phyloP scores from a whole-genome alignment of 176 grass and related monocot species.

The Aegilops longissima region DNA sequence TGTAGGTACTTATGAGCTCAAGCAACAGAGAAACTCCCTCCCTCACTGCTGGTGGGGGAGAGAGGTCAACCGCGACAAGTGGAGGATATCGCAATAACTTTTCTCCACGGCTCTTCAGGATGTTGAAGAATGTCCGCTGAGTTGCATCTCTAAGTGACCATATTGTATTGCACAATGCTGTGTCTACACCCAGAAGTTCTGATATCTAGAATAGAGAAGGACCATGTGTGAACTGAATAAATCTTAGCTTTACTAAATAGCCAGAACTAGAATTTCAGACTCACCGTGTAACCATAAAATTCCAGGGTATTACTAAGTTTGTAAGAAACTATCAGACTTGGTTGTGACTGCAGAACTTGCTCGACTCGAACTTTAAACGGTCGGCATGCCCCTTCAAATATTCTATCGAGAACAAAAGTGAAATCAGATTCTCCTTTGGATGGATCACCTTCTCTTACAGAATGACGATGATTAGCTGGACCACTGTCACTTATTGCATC shows the following conservation, averaged over 20 bases:
- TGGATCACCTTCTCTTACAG: conserved; percentile 57
- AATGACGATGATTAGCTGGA: conserved; percentile 49
- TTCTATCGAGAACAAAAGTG: conserved; percentile 90
- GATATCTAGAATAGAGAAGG: conserved; percentile 72
- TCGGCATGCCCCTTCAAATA: conserved; percentile 98
- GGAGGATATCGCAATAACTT: conserved; percentile 87
- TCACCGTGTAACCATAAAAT: conserved; percentile 89
- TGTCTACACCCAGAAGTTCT: conserved; percentile 80
- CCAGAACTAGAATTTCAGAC: conserved; percentile 33
- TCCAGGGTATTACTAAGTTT: conserved; percentile 95
- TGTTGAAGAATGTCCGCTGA: conserved; percentile 89
- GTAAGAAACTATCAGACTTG: conserved; percentile 82
- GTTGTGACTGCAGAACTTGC: conserved; percentile 96
- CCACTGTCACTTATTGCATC: conserved; percentile 70
- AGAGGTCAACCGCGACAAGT: conserved; percentile 84
- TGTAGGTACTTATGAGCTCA: conserved; percentile 87
- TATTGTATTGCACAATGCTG: conserved; percentile 85
- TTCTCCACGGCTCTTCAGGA: conserved; percentile 82
- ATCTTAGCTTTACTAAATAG: conserved; percentile 15
- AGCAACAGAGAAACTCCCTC: conserved; percentile 88
- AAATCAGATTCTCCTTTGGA: conserved; percentile 64
- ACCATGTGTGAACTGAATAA: neutral
- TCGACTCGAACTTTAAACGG: conserved; percentile 99
- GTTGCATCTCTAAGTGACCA: conserved; percentile 74
- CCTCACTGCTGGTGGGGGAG: conserved; percentile 77